Evolutionary conservation across 2,329 filamentous ascomycete genomes (phyloP), one percentile per base, ranked within the genome.

Genomic region (Calonectria honghensis): DNA sequence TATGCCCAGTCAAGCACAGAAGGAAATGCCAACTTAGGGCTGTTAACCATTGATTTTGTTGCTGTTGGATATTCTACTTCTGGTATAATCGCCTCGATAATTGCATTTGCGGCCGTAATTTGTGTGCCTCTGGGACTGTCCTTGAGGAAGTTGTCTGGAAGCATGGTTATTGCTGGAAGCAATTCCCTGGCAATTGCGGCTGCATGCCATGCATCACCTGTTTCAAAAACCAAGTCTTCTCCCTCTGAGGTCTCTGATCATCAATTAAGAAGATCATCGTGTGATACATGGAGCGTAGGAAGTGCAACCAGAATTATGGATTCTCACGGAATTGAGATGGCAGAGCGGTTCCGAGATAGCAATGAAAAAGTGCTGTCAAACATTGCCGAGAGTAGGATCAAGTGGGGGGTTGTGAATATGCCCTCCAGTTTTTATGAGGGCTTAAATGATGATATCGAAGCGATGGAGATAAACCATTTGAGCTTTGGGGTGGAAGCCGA

Each of bases 111-210:
- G 6, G 35, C 24, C 18, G n/a, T 68, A 9, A 41, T 57, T 9
- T 41, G 65, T 32, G 65, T 68, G 16, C 65, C 65, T 37, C 31
- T 68, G 24, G 35, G 6, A 10, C 20, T 68, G 6, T 68, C 51
- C 2, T 37, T 54, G 11, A 57, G 29, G 7, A 68, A 32, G 37
- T 27, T 68, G 24, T 37, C 51, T 4, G 51, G 50, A 16, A 68
- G 27, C 11, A 68, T 57, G 37, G 51, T 57, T 10, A 41, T 68
- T 57, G 65, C 48, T 39, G 65, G 65, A 37, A 68, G 37, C 20
- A 68, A 68, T 27, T 68, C 65, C 4, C 50, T 68, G 13, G 51
- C 65, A 16, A 68, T 68, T 68, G 65, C 65, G 13, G 65, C 65
- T 18, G 50, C 51, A 48, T 57, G 51, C 5, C 65, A 68, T 35